Base-by-base conservation (phyloP, 495 filamentous ascomycete genomes). In the Hypoxylon fuscum region DNA sequence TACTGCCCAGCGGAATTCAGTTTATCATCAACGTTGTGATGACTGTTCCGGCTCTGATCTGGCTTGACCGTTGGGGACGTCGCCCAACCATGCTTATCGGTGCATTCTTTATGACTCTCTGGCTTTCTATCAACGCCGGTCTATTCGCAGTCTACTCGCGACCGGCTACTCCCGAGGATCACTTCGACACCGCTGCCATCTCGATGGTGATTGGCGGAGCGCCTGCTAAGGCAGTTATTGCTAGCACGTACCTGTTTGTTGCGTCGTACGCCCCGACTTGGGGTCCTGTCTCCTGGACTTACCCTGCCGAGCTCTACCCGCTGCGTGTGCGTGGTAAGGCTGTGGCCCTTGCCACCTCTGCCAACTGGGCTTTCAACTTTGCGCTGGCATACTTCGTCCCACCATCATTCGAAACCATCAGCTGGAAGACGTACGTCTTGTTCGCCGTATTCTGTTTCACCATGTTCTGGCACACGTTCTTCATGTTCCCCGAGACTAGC, bases 291-390 rank as follows among this genome's bases (percentile, higher is more conserved):
- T 87, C 86, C 52, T 92, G 89, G 89, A 85, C 90, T 49, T 92
- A 93, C 71, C 87, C 88, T 20, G 81, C 90, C 17, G 87, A 93
- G 72, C 80, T 94, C 61, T 90, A 87, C 77, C 87, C 92, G 12
- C 79, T 90, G 25, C 84, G 88, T 56, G 85, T 88, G 32, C 83
- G 90, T 73, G 84, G 87, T 32, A 90, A 89, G 77, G 89, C 76
- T 45, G 86, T 90, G n/a, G 88, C 88, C n/a, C 76, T 93, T 11
- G 78, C 83, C 34, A 91, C 89, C 0, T 84, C 88, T 2, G 81
- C 80, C 7, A 92, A 91, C 77, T 93, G 90, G 90, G 80, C 84
- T 15, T 92, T 90, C 77, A 92, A 92, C 79, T 91, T 90, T 69
- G 90, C 90, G 0, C 82, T 93, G 10, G 85, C 86, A 10, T 91